These are phyloP conservation scores for Boletus eberwhitei DNA, from an alignment of 768 basidiomycete genomes.

Conservation along the genomic window DNA sequence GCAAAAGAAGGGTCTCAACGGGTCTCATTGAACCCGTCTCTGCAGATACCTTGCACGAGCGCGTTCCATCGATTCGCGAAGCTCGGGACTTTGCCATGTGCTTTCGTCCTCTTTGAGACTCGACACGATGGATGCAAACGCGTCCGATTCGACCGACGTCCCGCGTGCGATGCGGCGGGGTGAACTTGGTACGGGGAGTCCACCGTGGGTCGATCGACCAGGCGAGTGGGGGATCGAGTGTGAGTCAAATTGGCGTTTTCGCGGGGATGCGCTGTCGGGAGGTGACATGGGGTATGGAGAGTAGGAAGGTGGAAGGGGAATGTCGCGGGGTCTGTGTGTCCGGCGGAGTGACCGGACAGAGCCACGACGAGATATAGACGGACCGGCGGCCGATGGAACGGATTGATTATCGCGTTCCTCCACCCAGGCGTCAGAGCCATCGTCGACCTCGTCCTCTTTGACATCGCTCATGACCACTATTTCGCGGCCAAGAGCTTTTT, in stretches of 20 bases:
- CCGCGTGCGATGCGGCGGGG: constrained; percentile 25
- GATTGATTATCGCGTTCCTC: constrained; percentile 44
- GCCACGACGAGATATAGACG: constrained; percentile 27
- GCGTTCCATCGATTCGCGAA: constrained; percentile 68
- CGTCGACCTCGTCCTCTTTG: constrained; percentile 73
- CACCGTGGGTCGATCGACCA: constrained; percentile 15
- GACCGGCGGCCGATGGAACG: background rate
- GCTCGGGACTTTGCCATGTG: constrained; percentile 60
- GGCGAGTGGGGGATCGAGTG: constrained; percentile 22
- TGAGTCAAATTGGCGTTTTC: constrained; percentile 30
- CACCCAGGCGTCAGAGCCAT: constrained; percentile 72
- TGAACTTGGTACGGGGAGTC: constrained; percentile 14
- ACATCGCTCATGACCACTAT: constrained; percentile 75
- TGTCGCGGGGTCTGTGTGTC: constrained; percentile 18
- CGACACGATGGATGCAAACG: constrained; percentile 16
- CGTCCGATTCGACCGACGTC: constrained; percentile 35
- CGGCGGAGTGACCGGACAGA: constrained; percentile 28
- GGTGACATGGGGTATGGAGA: constrained; percentile 25
- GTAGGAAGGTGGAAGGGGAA: constrained; percentile 30
- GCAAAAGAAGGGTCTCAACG: background rate
- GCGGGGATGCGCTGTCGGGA: constrained; percentile 34
- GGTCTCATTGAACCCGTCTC: constrained; percentile 14
- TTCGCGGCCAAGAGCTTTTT: constrained; percentile 71
- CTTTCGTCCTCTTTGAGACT: constrained; percentile 44
- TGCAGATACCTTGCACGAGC: constrained; percentile 45